Evolutionary conservation across 2,329 filamentous ascomycete genomes (phyloP), one percentile per base, ranked within the genome.

Genomic region (Stachybotrys chlorohalonatus): DNA sequence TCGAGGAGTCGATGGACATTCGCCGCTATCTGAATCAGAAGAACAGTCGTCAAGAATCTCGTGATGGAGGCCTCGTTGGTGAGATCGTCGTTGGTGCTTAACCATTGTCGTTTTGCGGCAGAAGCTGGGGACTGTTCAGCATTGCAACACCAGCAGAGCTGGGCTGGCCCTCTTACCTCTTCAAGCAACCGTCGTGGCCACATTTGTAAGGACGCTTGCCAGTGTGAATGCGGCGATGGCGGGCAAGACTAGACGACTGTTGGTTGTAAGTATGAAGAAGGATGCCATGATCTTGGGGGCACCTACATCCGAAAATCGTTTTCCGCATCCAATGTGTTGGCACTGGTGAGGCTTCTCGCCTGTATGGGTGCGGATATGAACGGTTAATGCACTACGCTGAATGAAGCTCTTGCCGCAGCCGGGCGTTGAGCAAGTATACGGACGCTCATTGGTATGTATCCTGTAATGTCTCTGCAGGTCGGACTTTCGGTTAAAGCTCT

Each of bases 401-500:
- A 87, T 87, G 67, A 88, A 88, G 68, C 82, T 84, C 71, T 88
- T 87, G 49, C 82, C 81, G 64, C 85, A 88, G 6, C 78, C 81
- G 8, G 75, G 75, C 8, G 75, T 79, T 54, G 73, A 73, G 69
- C 84, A 88, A 32, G 77, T 75, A 66, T 86, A 87, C 9, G 85
- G 85, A 17, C 84, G 75, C 68, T 87, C 84, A 64, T 87, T 87
- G 53, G 85, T 88, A 69, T 88, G 85, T 64, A 87, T 88, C 58
- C 85, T 79, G 64, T 85, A 85, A 64, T 88, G 85, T 64, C 85
- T 78, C 64, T 86, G 83, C 57, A 88, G 72, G 62, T 87, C 85
- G 16, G 85, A 87, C 68, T 87, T 87, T 63, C 85, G 78, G 69
- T 87, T 87, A 74, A 88, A 88, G 70, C 82, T 85, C 85, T 87